phyloP scores from a whole-genome alignment of 768 basidiomycete genomes.

The Suillus brevipes region DNA sequence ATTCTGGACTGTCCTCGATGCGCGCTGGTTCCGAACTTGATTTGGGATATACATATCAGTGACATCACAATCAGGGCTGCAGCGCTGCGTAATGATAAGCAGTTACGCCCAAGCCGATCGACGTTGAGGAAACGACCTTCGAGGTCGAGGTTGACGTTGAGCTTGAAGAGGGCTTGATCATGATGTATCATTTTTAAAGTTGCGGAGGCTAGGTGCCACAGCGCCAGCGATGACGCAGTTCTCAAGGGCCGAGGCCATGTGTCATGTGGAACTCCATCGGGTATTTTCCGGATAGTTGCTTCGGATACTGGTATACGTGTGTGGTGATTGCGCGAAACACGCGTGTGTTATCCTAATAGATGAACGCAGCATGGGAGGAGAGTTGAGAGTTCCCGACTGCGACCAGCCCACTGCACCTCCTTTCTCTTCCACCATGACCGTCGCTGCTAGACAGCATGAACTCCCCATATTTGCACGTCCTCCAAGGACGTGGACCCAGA shows the following conservation, averaged over 20 bases:
- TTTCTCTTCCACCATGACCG: constrained; percentile 21
- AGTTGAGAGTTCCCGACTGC: constrained; percentile 8
- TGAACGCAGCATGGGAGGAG: constrained; percentile 1
- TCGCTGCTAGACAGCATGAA: constrained; percentile 33
- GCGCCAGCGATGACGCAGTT: neutral
- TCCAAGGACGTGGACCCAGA: constrained; percentile 52
- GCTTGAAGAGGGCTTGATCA: neutral
- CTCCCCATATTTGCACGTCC: constrained; percentile 57
- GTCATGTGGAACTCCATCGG: neutral
- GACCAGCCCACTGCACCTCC: constrained; percentile 7
- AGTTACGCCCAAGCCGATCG: neutral
- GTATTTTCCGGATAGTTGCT: neutral
- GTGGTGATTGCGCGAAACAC: neutral
- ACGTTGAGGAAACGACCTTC: neutral
- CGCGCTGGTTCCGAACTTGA: neutral
- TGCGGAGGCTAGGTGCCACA: neutral
- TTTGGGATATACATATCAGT: neutral
- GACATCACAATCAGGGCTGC: neutral
- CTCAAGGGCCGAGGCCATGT: neutral
- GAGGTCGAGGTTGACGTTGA: neutral
- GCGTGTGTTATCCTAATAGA: neutral
- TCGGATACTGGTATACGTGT: neutral
- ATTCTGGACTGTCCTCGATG: neutral
- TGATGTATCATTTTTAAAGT: neutral
- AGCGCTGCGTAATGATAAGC: neutral